phyloP scores from a whole-genome alignment of 345 rosid species.

The Moringa oleifera region DNA sequence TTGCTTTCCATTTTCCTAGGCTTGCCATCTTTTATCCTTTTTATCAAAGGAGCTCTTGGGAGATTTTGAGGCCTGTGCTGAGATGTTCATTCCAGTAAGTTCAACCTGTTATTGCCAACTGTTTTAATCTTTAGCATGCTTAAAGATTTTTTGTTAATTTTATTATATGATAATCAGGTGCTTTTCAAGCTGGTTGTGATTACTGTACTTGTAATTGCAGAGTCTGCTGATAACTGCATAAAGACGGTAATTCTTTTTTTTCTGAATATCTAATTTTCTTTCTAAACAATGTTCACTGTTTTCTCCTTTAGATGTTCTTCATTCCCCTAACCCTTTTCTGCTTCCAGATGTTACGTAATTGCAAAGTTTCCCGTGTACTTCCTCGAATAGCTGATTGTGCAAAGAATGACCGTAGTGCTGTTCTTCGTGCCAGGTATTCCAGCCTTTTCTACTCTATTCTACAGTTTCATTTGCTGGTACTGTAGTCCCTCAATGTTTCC shows the following conservation, averaged over 20 bases:
- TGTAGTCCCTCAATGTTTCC: conserved; percentile 8
- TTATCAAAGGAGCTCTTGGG: conserved; percentile 96
- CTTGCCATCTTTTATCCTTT: conserved; percentile 86
- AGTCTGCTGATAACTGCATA: conserved; percentile 98
- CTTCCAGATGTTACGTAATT: conserved; percentile 85
- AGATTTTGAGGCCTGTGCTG: conserved; percentile 96
- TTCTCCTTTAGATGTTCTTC: conserved; percentile 6
- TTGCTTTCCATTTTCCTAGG: conserved; percentile 35
- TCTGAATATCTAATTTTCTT: neutral
- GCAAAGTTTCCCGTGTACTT: conserved; percentile 91
- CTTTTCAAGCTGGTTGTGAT: conserved; percentile 99
- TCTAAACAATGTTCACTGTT: conserved; percentile 1
- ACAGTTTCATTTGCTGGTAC: conserved; percentile 15
- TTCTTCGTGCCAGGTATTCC: conserved; percentile 83
- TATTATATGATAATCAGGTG: conserved; percentile 64
- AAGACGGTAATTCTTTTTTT: conserved; percentile 57
- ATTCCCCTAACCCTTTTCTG: conserved; percentile 24
- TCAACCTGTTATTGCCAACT: conserved; percentile 12
- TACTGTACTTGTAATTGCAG: conserved; percentile 99
- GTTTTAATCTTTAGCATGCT: conserved; percentile 14
- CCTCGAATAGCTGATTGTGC: conserved; percentile 91
- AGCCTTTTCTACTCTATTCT: conserved; percentile 7
- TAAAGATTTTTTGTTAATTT: conserved; percentile 23
- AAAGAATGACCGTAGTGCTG: conserved; percentile 85
- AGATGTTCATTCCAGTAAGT: conserved; percentile 89